A percentile compares a stretch with the other conserved stretches of the same genome.
Conservation (phyloP, 2,329 filamentous ascomycete genomes). For the Pyrenophora graminea region DNA sequence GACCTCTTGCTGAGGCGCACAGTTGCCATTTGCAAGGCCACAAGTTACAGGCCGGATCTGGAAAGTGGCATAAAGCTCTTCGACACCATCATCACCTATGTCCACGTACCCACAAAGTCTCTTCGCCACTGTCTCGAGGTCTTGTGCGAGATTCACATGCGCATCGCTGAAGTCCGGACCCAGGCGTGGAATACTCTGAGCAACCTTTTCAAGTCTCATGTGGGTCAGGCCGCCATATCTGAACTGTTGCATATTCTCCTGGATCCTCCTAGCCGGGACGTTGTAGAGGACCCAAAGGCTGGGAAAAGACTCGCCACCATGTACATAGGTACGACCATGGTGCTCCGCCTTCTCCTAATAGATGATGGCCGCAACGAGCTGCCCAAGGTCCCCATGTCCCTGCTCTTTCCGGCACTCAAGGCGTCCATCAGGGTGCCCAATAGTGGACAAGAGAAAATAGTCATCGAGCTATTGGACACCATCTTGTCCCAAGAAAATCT, state of each 20-base stretch:
- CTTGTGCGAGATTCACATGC: constrained; percentile 71
- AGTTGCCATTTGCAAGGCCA: constrained; percentile 70
- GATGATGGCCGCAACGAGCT: constrained; percentile 40
- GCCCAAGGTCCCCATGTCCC: constrained; percentile 41
- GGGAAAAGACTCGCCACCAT: constrained; percentile 29
- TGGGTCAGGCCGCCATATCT: constrained; percentile 70
- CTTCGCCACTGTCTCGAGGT: constrained; percentile 70
- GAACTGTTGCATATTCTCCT: constrained; percentile 63
- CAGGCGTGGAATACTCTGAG: constrained; percentile 71
- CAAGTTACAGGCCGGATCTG: constrained; percentile 67
- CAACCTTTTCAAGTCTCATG: constrained; percentile 73
- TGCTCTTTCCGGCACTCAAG: constrained; percentile 42
- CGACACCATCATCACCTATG: constrained; percentile 72
- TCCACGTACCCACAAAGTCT: constrained; percentile 66
- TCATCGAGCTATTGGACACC: constrained; percentile 56
- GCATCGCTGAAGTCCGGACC: constrained; percentile 64
- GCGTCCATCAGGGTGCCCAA: constrained; percentile 36
- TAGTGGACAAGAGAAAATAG: constrained; percentile 47
- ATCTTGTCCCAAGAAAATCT: constrained; percentile 55
- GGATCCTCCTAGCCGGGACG: constrained; percentile 29
- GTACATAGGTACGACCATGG: constrained; percentile 37
- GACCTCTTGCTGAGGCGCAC: constrained; percentile 65
- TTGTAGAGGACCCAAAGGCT: constrained; percentile 27
- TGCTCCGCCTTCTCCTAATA: constrained; percentile 38
- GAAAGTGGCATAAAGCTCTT: constrained; percentile 69